Evolutionary conservation across 768 basidiomycete genomes (phyloP), one percentile per base, ranked within the genome.

Genomic region (Phylloporus scabripes): DNA sequence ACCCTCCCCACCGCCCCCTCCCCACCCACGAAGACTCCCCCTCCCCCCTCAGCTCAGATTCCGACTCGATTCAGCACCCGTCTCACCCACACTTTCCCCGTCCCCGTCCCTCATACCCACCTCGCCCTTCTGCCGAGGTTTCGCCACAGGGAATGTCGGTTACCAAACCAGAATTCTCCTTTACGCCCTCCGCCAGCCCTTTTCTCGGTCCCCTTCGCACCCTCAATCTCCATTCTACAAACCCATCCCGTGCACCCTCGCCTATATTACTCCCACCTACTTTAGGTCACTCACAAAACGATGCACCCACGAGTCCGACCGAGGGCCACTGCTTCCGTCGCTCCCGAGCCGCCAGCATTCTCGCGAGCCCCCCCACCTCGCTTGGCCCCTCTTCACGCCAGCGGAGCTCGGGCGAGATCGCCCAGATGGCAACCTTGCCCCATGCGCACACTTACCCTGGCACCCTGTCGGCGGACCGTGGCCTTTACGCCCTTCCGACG

Each of bases 141-240:
- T 66, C 65, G 23, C 63, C 59, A 11, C 64, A 53, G 46, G 60
- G 54, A 6, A 24, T 42, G 12, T 43, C 67, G 45, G 51, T 43
- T 34, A 46, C 57, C 47, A 67, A 63, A 37, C 55, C 67, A 20
- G 73, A 72, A 42, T 67, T 72, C 58, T 51, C 65, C 4, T 72
- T 76, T 58, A 88, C 87, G 1, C 87, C 87, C 1, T 83, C 82
- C 17, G 83, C 86, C 1, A 86, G 83, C 51, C 87, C 87, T 1
- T 89, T 91, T 75, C 77, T 91, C 18, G 87, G 83, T 0, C 85
- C 86, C 2, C 68, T 91, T 55, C 77, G 84, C 46, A 83, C 83
- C 6, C 75, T 91, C 50, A 83, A 87, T 58, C 78, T 90, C 38
- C 85, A 87, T 59, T 84, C 82, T 1, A 70, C 83, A 3, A 77